Evolutionary conservation across 352 stramenopile species (phyloP).

Genomic region (Elongisporangium undulatum): DNA sequence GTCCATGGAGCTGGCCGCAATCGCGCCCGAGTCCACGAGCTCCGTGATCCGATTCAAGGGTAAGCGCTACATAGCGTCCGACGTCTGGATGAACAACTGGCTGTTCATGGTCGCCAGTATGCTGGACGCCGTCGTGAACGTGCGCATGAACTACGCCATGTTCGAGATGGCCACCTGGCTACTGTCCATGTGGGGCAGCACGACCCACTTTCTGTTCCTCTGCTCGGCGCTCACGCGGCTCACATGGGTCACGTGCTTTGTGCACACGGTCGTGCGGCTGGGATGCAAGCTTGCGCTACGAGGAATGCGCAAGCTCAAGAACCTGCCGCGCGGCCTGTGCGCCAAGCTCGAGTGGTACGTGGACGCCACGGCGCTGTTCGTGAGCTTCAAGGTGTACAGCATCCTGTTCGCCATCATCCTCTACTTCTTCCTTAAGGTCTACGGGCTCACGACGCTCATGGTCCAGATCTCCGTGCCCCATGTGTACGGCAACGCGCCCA

Average conservation of each 20-base stretch:
- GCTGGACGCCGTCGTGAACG: slow-evolving; percentile 7
- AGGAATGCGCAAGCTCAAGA: slow-evolving; percentile 7
- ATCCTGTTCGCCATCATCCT: slow-evolving; percentile 3
- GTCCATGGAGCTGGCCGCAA: slow-evolving; percentile 8
- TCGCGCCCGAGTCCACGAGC: neutral
- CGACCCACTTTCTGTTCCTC: slow-evolving; percentile 14
- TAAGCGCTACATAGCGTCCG: slow-evolving; percentile 3
- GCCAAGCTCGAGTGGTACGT: slow-evolving; percentile 9
- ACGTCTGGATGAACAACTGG: slow-evolving; percentile 13
- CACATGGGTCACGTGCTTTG: slow-evolving; percentile 11
- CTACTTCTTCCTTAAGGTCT: slow-evolving; percentile 1
- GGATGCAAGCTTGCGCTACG: slow-evolving; percentile 2
- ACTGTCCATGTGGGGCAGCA: slow-evolving; percentile 5
- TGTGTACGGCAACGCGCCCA: slow-evolving; percentile 1
- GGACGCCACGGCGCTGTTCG: slow-evolving; percentile 7
- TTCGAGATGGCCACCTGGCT: slow-evolving; percentile 10
- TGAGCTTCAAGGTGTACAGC: slow-evolving; percentile 18
- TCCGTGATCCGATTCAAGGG: slow-evolving; percentile 9
- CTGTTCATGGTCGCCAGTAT: slow-evolving; percentile 9
- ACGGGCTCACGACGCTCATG: slow-evolving; percentile 1
- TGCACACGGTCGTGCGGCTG: slow-evolving; percentile 10
- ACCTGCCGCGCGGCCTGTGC: neutral
- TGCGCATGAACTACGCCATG: slow-evolving; percentile 8
- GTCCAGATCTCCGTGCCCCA: neutral
- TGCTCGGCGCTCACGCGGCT: slow-evolving; percentile 9